Conservation (phyloP, 75 land plant species). For the Pseudotsuga menziesii region DNA sequence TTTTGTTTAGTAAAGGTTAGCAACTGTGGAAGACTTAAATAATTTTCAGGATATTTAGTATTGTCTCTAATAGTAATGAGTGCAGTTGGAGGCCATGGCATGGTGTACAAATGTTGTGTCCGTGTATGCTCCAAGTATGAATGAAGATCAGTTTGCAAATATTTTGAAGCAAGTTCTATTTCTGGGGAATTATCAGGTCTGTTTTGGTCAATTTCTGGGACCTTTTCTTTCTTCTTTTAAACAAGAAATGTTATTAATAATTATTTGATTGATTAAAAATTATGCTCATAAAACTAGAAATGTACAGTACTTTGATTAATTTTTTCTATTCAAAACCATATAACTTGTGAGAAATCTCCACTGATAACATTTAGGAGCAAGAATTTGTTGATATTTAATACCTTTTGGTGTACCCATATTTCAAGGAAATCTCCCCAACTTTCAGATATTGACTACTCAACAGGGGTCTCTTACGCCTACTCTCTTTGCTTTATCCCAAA, state of each 20-base stretch:
- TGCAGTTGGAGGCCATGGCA: constrained; percentile 31
- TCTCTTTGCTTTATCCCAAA: too few relatives aligned
- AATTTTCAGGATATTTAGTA: background rate
- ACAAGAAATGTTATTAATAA: background rate
- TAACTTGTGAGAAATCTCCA: background rate
- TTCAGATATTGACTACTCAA: too few relatives aligned
- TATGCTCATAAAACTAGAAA: background rate
- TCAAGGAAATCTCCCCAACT: background rate
- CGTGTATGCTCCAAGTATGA: constrained; percentile 20
- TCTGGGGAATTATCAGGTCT: constrained; percentile 28
- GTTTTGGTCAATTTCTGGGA: background rate
- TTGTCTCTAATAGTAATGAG: too few relatives aligned
- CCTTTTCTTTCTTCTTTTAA: background rate
- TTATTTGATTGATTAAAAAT: background rate
- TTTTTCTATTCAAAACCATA: background rate
- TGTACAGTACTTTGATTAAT: background rate
- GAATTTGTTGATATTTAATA: background rate
- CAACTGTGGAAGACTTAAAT: background rate
- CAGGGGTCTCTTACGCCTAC: too few relatives aligned
- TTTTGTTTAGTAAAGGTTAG: background rate
- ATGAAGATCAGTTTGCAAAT: constrained; percentile 10
- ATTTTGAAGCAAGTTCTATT: constrained; percentile 30
- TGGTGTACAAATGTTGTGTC: constrained; percentile 36
- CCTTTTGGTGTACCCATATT: background rate
- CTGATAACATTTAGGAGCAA: background rate